These are phyloP conservation scores for Nemania sp. DNA, from an alignment of 2,329 filamentous ascomycete species.

Conservation along the genomic window DNA sequence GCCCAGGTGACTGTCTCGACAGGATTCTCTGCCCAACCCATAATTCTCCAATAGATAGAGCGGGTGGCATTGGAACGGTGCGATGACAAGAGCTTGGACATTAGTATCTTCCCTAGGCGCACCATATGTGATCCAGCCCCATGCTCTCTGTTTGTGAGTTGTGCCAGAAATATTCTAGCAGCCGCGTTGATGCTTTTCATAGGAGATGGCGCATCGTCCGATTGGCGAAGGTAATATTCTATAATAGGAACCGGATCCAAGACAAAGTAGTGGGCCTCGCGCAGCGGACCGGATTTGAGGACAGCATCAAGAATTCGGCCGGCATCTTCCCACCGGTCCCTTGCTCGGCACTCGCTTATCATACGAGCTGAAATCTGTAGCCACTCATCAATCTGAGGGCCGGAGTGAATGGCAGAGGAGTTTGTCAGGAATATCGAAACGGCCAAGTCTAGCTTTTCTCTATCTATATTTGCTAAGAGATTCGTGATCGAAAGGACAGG, in stretches of 20 bases:
- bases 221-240: conserved; percentile 31
- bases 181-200: conserved; percentile 29
- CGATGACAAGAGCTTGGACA: conserved; percentile 36
- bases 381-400: conserved; percentile 28
- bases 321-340: conserved; percentile 39
- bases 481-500: conserved; percentile 8
- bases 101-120: conserved; percentile 35
- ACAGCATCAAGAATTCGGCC: conserved; percentile 37
- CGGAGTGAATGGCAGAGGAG: conserved; percentile 10
- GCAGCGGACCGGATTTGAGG: conserved; percentile 34
- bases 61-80: conserved; percentile 29
- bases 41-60: conserved; percentile 41
- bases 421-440: conserved; percentile 27
- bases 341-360: conserved; percentile 40
- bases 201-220: conserved; percentile 12
- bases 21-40: conserved; percentile 30
- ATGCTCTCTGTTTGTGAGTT: conserved; percentile 32
- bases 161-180: conserved; percentile 40
- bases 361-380: conserved; percentile 38
- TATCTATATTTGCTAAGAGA: conserved; percentile 19
- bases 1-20: conserved; percentile 38
- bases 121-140: conserved; percentile 17
- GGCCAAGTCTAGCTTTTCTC: conserved; percentile 29
- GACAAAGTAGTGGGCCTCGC: conserved; percentile 42
- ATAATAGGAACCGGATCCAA: conserved; percentile 43